Evolutionary conservation across 176 grass and related monocot genomes (phyloP).

Genomic region (Rhipidocladum racemiflorum): DNA sequence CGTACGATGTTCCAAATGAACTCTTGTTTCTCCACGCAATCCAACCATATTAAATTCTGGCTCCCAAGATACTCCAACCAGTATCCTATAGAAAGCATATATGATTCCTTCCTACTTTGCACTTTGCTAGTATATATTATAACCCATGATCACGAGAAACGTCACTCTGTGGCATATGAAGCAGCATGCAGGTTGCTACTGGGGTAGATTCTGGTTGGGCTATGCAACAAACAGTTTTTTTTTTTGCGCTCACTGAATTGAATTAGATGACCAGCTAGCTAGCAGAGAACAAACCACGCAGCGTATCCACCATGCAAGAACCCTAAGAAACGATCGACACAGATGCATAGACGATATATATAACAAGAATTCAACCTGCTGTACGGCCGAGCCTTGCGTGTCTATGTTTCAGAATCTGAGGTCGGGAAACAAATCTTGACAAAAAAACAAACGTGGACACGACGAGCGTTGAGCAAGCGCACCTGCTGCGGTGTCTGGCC

Average conservation of each 20-base stretch:
- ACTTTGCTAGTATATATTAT: constrained; percentile 8
- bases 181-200: background rate
- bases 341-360: background rate
- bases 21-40: background rate
- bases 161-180: background rate
- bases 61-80: background rate
- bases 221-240: background rate
- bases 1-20: too few species aligned
- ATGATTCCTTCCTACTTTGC: constrained; percentile 12
- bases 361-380: background rate
- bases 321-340: background rate
- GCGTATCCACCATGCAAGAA: background rate
- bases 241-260: background rate
- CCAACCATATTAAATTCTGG: background rate
- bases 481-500: constrained; percentile 62
- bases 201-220: background rate
- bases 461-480: background rate
- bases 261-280: background rate
- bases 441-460: background rate
- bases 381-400: background rate
- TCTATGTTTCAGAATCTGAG: background rate
- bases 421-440: background rate
- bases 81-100: background rate
- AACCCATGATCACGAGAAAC: background rate
- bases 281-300: background rate